Evolutionary conservation across 371 early-diverging fungal species (phyloP).

Genomic region (Basidiobolus meristosporus): DNA sequence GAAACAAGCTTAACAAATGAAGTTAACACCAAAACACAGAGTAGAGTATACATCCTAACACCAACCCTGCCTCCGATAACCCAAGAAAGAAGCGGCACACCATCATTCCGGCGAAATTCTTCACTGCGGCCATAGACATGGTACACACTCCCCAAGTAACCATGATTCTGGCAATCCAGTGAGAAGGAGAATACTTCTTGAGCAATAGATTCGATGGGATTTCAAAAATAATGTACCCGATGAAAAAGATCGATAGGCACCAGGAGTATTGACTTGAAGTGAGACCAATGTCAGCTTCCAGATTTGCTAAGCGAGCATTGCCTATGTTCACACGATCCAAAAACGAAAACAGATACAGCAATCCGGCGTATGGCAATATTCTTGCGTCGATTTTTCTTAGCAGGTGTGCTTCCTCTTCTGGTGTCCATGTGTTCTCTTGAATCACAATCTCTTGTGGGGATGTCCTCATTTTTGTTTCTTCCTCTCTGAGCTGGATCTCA

Average conservation of each 20-base stretch:
- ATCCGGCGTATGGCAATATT: no score
- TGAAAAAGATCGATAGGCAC: not conserved
- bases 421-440: no score
- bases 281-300: not conserved
- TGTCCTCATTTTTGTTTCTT: no score
- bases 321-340: slow-evolving; percentile 1
- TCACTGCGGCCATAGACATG: no score
- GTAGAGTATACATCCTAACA: no score
- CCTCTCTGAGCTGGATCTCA: no score
- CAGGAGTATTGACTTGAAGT: not conserved
- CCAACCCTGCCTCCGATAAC: slow-evolving; percentile 16
- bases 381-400: no score
- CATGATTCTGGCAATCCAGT: not conserved
- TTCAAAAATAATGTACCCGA: not conserved
- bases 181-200: not conserved
- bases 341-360: not conserved
- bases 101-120: no score
- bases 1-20: slow-evolving; percentile 53
- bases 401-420: no score
- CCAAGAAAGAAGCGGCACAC: slow-evolving; percentile 46
- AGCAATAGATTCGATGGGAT: not conserved
- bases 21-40: no score
- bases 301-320: not conserved
- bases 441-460: no score
- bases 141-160: not conserved